Percentiles rank a stretch among this genome's conserved stretches.
Evolutionary conservation across 768 basidiomycete species (phyloP).

Genomic region (Lepiota brunneoincarnata): DNA sequence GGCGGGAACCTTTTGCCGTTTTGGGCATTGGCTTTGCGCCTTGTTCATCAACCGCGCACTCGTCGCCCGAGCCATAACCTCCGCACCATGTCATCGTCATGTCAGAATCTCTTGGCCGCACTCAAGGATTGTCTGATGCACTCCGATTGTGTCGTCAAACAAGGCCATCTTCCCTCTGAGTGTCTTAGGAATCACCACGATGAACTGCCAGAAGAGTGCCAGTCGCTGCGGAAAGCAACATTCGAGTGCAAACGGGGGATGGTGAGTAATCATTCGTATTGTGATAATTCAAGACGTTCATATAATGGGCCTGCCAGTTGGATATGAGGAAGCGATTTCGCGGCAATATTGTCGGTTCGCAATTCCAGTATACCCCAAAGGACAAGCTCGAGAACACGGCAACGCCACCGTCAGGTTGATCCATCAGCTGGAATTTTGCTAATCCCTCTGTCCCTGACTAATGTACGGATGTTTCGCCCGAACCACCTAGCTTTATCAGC

Average conservation of each 20-base stretch:
- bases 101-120: slow-evolving; percentile 70
- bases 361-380: slow-evolving; percentile 41
- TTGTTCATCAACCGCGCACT: too few species aligned
- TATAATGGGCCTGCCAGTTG: slow-evolving; percentile 40
- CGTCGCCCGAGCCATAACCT: too few species aligned
- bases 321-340: slow-evolving; percentile 85
- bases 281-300: neutral
- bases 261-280: slow-evolving; percentile 44
- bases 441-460: neutral
- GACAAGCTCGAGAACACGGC: slow-evolving; percentile 15
- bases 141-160: slow-evolving; percentile 84
- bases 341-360: slow-evolving; percentile 63
- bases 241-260: slow-evolving; percentile 91
- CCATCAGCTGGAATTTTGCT: too few species aligned
- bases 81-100: slow-evolving; percentile 72
- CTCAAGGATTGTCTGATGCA: slow-evolving; percentile 82
- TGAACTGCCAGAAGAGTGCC: slow-evolving; percentile 81
- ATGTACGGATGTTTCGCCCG: neutral
- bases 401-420: slow-evolving; percentile 1
- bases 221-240: slow-evolving; percentile 72
- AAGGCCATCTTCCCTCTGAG: slow-evolving; percentile 77
- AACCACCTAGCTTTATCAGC: neutral
- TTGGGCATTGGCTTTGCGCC: neutral
- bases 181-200: slow-evolving; percentile 74
- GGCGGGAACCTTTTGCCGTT: neutral